Percentiles rank a stretch among this genome's conserved stretches.
These are phyloP conservation scores for Didymella keratinophila DNA, from an alignment of 2,329 filamentous ascomycete genomes.

Conservation along the genomic window DNA sequence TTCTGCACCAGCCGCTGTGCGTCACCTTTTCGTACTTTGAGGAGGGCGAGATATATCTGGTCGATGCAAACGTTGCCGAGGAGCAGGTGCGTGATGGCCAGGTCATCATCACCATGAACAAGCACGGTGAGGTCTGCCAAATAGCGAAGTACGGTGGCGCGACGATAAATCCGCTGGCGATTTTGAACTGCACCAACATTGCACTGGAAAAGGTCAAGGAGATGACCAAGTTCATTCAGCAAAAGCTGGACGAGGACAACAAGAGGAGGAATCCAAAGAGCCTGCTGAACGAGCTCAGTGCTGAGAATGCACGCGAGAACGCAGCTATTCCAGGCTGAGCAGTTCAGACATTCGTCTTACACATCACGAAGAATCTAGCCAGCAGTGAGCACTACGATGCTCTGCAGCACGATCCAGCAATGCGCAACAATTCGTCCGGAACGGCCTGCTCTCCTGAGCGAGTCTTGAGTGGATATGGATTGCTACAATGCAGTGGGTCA, in stretches of 20 bases:
- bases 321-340: constrained; percentile 16
- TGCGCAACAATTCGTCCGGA: constrained; percentile 32
- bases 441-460: constrained; percentile 5
- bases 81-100: constrained; percentile 78
- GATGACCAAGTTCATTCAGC: constrained; percentile 76
- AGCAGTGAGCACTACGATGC: constrained; percentile 10
- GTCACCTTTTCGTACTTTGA: constrained; percentile 88
- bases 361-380: constrained; percentile 27
- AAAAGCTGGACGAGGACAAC: constrained; percentile 77
- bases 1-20: constrained; percentile 91
- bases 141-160: constrained; percentile 88
- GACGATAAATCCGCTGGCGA: constrained; percentile 77
- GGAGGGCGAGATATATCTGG: constrained; percentile 72
- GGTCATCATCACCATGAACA: constrained; percentile 85
- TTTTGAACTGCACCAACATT: constrained; percentile 78
- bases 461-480: background rate
- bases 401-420: constrained; percentile 1
- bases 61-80: constrained; percentile 78
- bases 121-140: constrained; percentile 88
- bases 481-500: constrained; percentile 12
- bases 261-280: constrained; percentile 81
- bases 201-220: constrained; percentile 83
- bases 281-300: constrained; percentile 78
- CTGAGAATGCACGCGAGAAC: constrained; percentile 80
- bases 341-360: constrained; percentile 16